Conservation (phyloP, 371 early-diverging fungal genomes). For the Homolaphlyctis polyrhiza region DNA sequence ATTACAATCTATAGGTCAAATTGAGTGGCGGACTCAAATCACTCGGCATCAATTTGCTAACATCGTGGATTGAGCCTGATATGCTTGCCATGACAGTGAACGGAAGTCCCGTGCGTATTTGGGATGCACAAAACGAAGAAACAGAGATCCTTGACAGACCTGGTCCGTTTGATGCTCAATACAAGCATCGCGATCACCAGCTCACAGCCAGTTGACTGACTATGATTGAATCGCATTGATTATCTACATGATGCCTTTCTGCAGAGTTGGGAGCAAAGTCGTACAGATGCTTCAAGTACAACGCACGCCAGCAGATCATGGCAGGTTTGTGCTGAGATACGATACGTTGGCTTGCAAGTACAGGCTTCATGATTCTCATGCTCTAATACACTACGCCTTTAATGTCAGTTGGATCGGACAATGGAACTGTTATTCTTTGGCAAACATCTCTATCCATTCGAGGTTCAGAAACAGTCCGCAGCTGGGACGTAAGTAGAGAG, state of each 20-base stretch:
- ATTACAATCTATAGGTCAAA: slow-evolving; percentile 23
- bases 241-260: background rate
- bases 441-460: no score
- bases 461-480: no score
- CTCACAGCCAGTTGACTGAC: no score
- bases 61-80: slow-evolving; percentile 23
- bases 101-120: slow-evolving; percentile 16
- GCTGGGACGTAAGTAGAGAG: no score
- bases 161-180: no score
- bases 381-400: background rate
- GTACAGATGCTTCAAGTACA: slow-evolving; percentile 1
- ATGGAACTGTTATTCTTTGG: background rate
- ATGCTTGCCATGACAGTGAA: slow-evolving; percentile 16
- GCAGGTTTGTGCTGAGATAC: background rate
- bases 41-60: slow-evolving; percentile 9
- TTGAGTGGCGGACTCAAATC: slow-evolving; percentile 21
- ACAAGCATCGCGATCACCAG: no score
- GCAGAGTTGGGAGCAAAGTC: background rate
- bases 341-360: background rate
- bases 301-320: background rate
- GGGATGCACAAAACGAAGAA: slow-evolving; percentile 33
- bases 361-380: background rate
- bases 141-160: slow-evolving; percentile 19
- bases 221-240: no score
- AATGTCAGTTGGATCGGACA: slow-evolving; percentile 3